Evolutionary conservation across 2,329 filamentous ascomycete species (phyloP).

Genomic region (Colletotrichum sp.): DNA sequence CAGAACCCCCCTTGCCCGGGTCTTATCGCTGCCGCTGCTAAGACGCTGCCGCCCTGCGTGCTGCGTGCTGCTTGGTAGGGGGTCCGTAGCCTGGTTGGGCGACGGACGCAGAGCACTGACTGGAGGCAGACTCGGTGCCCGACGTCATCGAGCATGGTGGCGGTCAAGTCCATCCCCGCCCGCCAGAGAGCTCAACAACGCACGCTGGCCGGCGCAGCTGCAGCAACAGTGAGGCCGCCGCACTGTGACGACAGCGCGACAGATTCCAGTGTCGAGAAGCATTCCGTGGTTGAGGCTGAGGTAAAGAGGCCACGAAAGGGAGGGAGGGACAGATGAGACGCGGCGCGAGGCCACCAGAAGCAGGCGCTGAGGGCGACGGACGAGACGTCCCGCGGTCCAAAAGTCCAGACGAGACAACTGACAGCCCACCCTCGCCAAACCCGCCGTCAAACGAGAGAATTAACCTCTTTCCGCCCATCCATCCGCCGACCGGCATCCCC

Average conservation of each 20-base stretch:
- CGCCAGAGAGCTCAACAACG: background rate
- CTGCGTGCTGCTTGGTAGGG: background rate
- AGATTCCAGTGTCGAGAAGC: background rate
- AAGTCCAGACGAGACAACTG: background rate
- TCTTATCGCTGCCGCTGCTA: background rate
- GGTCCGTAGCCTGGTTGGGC: conserved; percentile 4
- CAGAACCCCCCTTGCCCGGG: background rate
- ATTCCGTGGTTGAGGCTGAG: background rate
- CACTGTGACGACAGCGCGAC: background rate
- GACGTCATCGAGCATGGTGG: conserved; percentile 21
- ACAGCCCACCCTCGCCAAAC: background rate
- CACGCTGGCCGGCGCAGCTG: background rate
- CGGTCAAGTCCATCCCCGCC: conserved; percentile 10
- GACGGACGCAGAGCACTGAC: background rate
- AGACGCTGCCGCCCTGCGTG: background rate
- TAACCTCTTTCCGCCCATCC: conserved; percentile 3
- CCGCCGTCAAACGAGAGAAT: background rate
- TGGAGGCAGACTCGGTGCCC: conserved; percentile 4
- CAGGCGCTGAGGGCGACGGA: background rate
- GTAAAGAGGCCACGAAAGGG: background rate
- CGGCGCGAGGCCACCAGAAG: background rate
- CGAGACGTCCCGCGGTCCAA: background rate
- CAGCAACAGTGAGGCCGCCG: background rate
- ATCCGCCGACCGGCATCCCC: background rate
- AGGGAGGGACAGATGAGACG: background rate